Percentiles rank a stretch among this genome's conserved stretches.
Conservation (phyloP, 2,329 filamentous ascomycete species). For the Fusarium sp. region DNA sequence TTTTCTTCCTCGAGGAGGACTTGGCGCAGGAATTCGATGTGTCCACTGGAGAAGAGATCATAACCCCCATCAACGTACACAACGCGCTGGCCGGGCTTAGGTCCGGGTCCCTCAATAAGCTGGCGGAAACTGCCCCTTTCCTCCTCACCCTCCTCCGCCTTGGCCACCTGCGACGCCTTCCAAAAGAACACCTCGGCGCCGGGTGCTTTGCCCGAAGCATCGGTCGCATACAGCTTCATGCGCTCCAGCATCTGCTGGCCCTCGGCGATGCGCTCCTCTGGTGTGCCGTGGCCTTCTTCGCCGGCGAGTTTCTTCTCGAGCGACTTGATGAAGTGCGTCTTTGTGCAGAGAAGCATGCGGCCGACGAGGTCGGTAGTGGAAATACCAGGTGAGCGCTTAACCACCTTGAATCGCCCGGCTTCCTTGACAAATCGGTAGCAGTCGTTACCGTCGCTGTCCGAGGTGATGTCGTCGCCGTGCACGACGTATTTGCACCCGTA, state of each 20-base stretch:
- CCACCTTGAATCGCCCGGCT: constrained; percentile 92
- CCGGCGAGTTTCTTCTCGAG: constrained; percentile 75
- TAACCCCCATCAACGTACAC: constrained; percentile 98
- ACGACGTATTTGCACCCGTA: constrained; percentile 97
- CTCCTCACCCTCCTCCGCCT: constrained; percentile 56
- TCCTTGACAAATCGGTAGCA: constrained; percentile 98
- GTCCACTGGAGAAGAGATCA: constrained; percentile 94
- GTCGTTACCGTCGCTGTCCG: constrained; percentile 90
- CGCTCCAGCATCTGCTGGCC: constrained; percentile 80
- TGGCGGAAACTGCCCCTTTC: constrained; percentile 73
- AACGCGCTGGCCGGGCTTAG: constrained; percentile 80
- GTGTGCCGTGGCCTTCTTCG: constrained; percentile 75
- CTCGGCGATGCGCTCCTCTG: constrained; percentile 70
- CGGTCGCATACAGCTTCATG: constrained; percentile 87
- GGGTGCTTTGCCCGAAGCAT: constrained; percentile 80
- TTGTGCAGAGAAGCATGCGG: constrained; percentile 96
- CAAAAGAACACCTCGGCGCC: constrained; percentile 90
- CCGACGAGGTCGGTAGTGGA: constrained; percentile 98
- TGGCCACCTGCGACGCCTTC: constrained; percentile 64
- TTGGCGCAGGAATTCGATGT: constrained; percentile 90
- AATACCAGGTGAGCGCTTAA: constrained; percentile 95
- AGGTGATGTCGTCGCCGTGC: constrained; percentile 97
- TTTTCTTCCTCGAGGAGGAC: constrained; percentile 79
- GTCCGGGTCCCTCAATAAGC: constrained; percentile 76
- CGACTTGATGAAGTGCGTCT: constrained; percentile 89